Conservation (phyloP, 495 filamentous ascomycete genomes). For the Sphaerosporella brunnea region DNA sequence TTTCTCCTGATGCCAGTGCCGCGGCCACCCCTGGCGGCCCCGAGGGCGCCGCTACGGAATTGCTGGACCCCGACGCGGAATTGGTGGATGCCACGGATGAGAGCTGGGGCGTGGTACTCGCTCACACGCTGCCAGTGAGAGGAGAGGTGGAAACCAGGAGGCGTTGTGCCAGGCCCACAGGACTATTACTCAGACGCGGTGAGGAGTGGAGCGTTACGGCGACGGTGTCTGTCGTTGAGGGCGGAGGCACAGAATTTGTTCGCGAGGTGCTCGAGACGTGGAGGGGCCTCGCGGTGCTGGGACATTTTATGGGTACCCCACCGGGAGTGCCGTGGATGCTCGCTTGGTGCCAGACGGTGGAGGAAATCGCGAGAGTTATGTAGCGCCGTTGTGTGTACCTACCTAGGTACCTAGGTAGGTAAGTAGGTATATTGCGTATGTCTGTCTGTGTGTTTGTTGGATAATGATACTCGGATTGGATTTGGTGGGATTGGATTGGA, state of each 20-base stretch:
- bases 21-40: slow-evolving; percentile 43
- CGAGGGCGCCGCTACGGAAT: slow-evolving; percentile 31
- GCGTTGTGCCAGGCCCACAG: slow-evolving; percentile 52
- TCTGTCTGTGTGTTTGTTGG: neutral
- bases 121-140: slow-evolving; percentile 44
- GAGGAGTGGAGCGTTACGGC: slow-evolving; percentile 46
- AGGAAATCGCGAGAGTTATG: neutral
- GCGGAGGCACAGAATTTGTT: slow-evolving; percentile 43
- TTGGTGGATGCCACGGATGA: slow-evolving; percentile 65
- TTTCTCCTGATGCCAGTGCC: slow-evolving; percentile 37
- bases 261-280: slow-evolving; percentile 60
- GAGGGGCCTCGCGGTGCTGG: slow-evolving; percentile 49
- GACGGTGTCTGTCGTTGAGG: slow-evolving; percentile 49
- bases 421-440: too few relatives aligned
- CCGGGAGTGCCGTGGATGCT: slow-evolving; percentile 49
- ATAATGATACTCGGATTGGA: neutral
- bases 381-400: neutral
- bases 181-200: slow-evolving; percentile 49
- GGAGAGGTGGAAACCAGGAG: slow-evolving; percentile 40
- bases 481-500: neutral
- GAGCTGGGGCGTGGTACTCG: slow-evolving; percentile 58
- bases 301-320: slow-evolving; percentile 41
- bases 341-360: neutral
- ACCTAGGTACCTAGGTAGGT: too few relatives aligned
- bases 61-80: slow-evolving; percentile 52